Evolutionary conservation across 495 filamentous ascomycete species (phyloP), one percentile per base, ranked within the genome.

Genomic region (Penicillium goetzii): DNA sequence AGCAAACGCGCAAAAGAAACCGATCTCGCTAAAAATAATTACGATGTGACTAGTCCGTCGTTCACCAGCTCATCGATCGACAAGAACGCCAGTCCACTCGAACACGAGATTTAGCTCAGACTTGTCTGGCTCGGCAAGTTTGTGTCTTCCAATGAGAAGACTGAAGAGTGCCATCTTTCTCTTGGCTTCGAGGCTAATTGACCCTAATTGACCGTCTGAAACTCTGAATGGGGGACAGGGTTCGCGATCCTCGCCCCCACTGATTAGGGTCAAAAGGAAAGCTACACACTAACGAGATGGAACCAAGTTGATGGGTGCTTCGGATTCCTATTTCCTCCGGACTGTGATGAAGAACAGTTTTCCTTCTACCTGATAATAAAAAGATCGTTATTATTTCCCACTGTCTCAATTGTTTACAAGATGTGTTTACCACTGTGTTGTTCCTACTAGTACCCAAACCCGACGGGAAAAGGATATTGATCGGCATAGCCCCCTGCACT

Each of bases 11-110:
- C 11, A 23, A 51, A 40, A 2, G 17, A 51, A 51, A 51, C 15
- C n/a, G 21, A 51, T 9, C 21, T 47, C 43, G 47, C 47, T 51
- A 51, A 55, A 55, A 55, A 55, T 55, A 55, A 47, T 21, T 23
- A 23, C 52, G 52, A 55, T 36, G 32, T 55, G 52, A 36, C 52
- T 21, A 55, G 52, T 30, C 41, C n/a, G n/a, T 43, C 21, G 41
- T 47, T 54, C 12, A 54, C 51, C 28, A 54, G 14, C 30, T 55
- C 28, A 32, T 33, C 28, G 51, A 53, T 53, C 51, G 52, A 36
- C 32, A 17, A 25, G 32, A 12, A 5, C 19, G 43, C 52, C 8
- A 32, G 32, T 55, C 30, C 30, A 11, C 30, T 34, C 52, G 30
- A 55, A 55, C 32, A 55, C 52, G 52, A 36, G 43, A 55, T 34